Conservation (phyloP, 2,329 filamentous ascomycete genomes). For the Corinectria fuckeliana region DNA sequence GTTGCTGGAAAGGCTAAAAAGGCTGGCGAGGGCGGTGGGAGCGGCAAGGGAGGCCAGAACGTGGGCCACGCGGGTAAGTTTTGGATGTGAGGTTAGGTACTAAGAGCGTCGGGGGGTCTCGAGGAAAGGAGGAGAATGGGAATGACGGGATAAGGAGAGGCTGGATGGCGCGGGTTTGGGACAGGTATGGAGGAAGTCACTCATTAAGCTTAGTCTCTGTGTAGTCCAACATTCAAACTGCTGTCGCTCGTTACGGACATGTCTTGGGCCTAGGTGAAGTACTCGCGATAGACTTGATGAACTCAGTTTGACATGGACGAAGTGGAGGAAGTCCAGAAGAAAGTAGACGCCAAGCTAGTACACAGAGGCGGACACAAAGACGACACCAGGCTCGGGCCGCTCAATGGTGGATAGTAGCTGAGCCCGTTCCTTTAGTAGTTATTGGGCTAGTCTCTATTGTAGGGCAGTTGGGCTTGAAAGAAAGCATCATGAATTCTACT, state of each 20-base stretch:
- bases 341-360: not conserved
- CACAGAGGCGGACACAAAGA: not conserved
- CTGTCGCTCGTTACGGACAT: not conserved
- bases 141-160: not conserved
- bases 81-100: slow-evolving; percentile 1
- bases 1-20: slow-evolving; percentile 34
- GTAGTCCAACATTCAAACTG: not conserved
- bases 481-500: too few relatives aligned
- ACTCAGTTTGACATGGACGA: not conserved
- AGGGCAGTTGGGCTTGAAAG: too few relatives aligned
- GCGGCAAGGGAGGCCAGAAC: not conserved
- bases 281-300: not conserved
- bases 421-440: too few relatives aligned
- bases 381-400: slow-evolving; percentile 12
- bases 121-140: not conserved
- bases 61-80: not conserved
- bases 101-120: not conserved
- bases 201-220: not conserved
- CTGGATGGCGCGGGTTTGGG: not conserved
- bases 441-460: too few relatives aligned
- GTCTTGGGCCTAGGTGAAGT: not conserved
- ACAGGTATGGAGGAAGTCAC: not conserved
- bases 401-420: not conserved
- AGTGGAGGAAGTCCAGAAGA: not conserved
- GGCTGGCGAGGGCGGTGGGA: not conserved